Evolutionary conservation across 805 yeast species (phyloP).

Genomic region (Starmerella khaoyaiensis): DNA sequence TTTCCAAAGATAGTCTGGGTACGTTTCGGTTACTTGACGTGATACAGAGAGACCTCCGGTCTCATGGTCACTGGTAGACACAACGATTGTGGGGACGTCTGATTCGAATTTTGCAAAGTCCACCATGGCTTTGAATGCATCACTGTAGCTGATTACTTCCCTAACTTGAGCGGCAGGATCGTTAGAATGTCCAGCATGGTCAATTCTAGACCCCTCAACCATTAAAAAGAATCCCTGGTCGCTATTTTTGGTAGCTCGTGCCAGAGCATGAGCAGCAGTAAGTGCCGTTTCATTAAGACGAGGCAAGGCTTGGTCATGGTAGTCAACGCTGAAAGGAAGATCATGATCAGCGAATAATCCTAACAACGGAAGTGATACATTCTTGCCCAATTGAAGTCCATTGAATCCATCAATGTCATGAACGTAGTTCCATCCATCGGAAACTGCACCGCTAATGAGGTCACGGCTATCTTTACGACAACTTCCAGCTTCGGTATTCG

Average conservation of each 20-base stretch:
- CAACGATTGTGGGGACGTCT: slow-evolving; percentile 62
- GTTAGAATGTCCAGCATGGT: slow-evolving; percentile 88
- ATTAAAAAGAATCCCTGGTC: slow-evolving; percentile 77
- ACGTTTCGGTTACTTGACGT: slow-evolving; percentile 50
- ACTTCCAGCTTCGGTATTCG: slow-evolving; percentile 39
- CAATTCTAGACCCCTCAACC: slow-evolving; percentile 87
- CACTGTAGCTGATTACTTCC: slow-evolving; percentile 79
- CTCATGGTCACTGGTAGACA: slow-evolving; percentile 88
- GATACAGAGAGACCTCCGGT: slow-evolving; percentile 91
- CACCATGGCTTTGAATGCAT: slow-evolving; percentile 61
- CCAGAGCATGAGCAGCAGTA: slow-evolving; percentile 59
- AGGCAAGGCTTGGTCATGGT: slow-evolving; percentile 45
- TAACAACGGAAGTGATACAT: slow-evolving; percentile 62
- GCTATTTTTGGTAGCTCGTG: slow-evolving; percentile 52
- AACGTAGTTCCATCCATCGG: slow-evolving; percentile 51
- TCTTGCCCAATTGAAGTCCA: slow-evolving; percentile 40
- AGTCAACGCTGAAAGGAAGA: slow-evolving; percentile 75
- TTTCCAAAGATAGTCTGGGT: slow-evolving; percentile 82
- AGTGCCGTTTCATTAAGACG: slow-evolving; percentile 65
- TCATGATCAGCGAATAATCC: slow-evolving; percentile 64
- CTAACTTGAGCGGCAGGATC: slow-evolving; percentile 91
- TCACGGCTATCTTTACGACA: slow-evolving; percentile 61
- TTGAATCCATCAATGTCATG: slow-evolving; percentile 51
- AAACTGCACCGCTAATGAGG: slow-evolving; percentile 49
- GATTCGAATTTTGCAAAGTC: slow-evolving; percentile 49